These are phyloP conservation scores for Hypoxylon perforatum DNA, from an alignment of 495 filamentous ascomycete species.

Conservation along the genomic window DNA sequence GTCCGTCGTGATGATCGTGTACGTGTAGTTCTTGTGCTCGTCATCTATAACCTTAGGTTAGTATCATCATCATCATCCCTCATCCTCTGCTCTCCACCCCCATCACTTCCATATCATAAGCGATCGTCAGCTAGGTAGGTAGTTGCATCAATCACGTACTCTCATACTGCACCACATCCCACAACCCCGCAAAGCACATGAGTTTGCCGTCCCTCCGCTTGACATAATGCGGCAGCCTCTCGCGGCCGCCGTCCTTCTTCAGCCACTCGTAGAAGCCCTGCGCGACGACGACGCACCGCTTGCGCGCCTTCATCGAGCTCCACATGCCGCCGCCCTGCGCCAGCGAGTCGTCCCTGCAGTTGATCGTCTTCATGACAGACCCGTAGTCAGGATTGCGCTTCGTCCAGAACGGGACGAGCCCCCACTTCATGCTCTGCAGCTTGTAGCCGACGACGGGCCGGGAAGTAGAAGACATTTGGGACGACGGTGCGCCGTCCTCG, in stretches of 20 bases:
- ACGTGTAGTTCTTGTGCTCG: constrained; percentile 80
- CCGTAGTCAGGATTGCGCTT: constrained; percentile 81
- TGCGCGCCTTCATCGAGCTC: constrained; percentile 86
- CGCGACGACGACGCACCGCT: constrained; percentile 86
- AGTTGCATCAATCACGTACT: constrained; percentile 53
- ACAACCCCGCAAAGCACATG: constrained; percentile 92
- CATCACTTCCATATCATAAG: too few species aligned
- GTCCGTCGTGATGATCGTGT: constrained; percentile 90
- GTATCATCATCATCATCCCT: constrained; percentile 48
- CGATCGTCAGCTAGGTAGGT: not conserved
- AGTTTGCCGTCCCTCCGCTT: constrained; percentile 82
- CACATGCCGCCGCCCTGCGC: constrained; percentile 83
- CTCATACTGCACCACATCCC: constrained; percentile 88
- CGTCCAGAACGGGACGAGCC: constrained; percentile 90
- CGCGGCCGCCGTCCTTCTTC: constrained; percentile 79
- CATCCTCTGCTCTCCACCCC: not conserved
- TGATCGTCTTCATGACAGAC: constrained; percentile 86
- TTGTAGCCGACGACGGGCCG: constrained; percentile 72
- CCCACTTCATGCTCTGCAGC: constrained; percentile 76
- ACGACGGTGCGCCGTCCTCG: constrained; percentile 7
- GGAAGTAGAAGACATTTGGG: too few species aligned
- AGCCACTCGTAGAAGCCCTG: constrained; percentile 98
- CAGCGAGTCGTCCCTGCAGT: constrained; percentile 92
- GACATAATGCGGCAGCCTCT: constrained; percentile 84
- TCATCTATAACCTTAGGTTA: too few species aligned